A percentile compares a stretch with the other conserved stretches of the same genome.
These are phyloP conservation scores for Saccharomyces kudriavzevii DNA, from an alignment of 805 yeast genomes.

Conservation along the genomic window DNA sequence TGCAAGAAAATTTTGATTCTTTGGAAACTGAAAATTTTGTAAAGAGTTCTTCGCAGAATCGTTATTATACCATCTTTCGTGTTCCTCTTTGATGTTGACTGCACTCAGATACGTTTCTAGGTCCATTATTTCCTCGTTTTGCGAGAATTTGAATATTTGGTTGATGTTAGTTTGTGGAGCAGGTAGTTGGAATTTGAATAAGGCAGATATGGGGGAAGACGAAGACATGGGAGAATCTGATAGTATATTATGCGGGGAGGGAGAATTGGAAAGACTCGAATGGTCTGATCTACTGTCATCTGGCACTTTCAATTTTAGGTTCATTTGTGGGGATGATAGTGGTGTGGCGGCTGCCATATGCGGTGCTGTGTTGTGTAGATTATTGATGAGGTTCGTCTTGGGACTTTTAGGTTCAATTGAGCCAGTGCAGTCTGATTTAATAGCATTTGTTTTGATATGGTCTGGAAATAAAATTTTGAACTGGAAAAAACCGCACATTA, in stretches of 20 bases:
- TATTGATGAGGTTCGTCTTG: neutral
- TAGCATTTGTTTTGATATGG: neutral
- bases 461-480: constrained; percentile 16
- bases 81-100: constrained; percentile 25
- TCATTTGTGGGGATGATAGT: neutral
- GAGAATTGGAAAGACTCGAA: neutral
- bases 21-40: constrained; percentile 12
- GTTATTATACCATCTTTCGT: constrained; percentile 3
- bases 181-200: constrained; percentile 28
- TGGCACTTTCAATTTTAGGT: constrained; percentile 4
- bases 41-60: constrained; percentile 2
- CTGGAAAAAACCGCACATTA: constrained; percentile 18
- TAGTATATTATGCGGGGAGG: neutral
- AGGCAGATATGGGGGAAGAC: constrained; percentile 27
- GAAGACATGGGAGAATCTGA: constrained; percentile 23
- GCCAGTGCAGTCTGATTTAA: neutral
- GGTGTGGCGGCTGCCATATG: neutral
- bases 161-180: constrained; percentile 11
- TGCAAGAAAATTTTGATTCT: constrained; percentile 2
- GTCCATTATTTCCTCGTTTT: constrained; percentile 27
- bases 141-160: constrained; percentile 20
- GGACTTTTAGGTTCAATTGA: neutral
- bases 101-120: constrained; percentile 27
- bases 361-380: neutral
- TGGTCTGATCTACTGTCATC: neutral